Evolutionary conservation across 2,329 filamentous ascomycete species (phyloP), one percentile per base, ranked within the genome.

Genomic region (Meredithiella fracta): DNA sequence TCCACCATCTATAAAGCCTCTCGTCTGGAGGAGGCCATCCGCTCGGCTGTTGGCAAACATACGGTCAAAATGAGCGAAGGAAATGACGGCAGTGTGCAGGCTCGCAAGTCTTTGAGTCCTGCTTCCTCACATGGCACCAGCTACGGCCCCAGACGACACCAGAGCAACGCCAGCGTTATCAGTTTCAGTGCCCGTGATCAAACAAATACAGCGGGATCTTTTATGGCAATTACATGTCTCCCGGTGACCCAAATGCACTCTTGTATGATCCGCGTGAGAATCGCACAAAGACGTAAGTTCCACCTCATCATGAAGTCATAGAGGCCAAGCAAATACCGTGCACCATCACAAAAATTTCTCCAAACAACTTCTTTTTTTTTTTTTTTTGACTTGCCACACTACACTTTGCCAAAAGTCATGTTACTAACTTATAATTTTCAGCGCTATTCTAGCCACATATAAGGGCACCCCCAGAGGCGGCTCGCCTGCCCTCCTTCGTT

Each of bases 1-100:
- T 88, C 86, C 3, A 98, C 92, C 0, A 71, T 98, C 26, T 98
- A 97, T 78, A 98, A 98, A 70, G 92, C 92, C 9, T 95, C 88
- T 42, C 91, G 88, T 68, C 74, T 98, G 50, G 91, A 98, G 68
- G 88, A 96, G 62, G 91, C 90, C 1, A 97, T 97, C 63, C 82
- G 80, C 65, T 85, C 94, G 63, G 89, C 86, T 61, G 91, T 97
- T 5, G 75, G 84, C 58, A 86, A 94, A 65, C 83, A 90, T 66
- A 96, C 90, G 0, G 72, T 89, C 7, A 83, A 79, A 60, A 83
- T 88, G 59, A 75, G 77, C 20, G 90, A 96, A 66, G 90, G 89
- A 3, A 94, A 95, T 63, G 89, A 96, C 65, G 72, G 75, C 25
- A 68, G 67, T 4, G 65, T 69, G 72, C 68, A 58, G 61, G 69